Evolutionary conservation across 2,329 filamentous ascomycete species (phyloP).

Genomic region (Sarocladium brachiariae): DNA sequence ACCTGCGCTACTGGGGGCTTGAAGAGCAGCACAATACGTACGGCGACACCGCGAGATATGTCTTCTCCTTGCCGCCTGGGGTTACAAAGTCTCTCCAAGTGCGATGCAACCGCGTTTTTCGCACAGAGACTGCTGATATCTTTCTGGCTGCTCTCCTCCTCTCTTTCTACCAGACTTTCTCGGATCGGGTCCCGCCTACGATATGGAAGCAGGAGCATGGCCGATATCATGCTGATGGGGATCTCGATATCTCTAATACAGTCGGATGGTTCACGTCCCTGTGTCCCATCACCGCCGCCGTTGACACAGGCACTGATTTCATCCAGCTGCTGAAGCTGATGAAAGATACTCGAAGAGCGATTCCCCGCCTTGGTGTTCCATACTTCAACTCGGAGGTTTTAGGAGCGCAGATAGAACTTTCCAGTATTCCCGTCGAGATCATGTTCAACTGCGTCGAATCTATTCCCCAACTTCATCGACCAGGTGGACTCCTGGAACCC

Average conservation of each 20-base stretch:
- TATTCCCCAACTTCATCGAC: constrained; percentile 39
- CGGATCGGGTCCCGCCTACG: constrained; percentile 41
- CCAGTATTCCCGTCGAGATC: constrained; percentile 47
- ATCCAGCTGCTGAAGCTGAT: constrained; percentile 43
- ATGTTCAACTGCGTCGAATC: constrained; percentile 51
- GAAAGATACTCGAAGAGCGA: constrained; percentile 43
- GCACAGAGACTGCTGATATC: constrained; percentile 46
- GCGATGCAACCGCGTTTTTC: constrained; percentile 37
- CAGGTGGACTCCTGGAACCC: constrained; percentile 43
- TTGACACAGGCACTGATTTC: constrained; percentile 39
- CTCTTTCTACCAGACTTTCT: constrained; percentile 49
- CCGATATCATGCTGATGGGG: constrained; percentile 33
- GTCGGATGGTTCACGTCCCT: constrained; percentile 56
- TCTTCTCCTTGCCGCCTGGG: constrained; percentile 37
- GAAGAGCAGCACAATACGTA: constrained; percentile 36
- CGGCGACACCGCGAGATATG: constrained; percentile 32
- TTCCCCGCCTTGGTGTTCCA: constrained; percentile 36
- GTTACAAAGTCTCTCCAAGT: constrained; percentile 35
- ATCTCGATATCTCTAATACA: constrained; percentile 47
- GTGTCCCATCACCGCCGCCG: constrained; percentile 40
- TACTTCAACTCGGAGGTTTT: constrained; percentile 42
- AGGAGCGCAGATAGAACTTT: constrained; percentile 18
- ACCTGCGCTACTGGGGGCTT: constrained; percentile 43
- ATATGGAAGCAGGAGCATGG: constrained; percentile 50
- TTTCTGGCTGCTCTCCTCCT: constrained; percentile 47